phyloP scores from a whole-genome alignment of 345 rosid genomes.

The Linum tenue region DNA sequence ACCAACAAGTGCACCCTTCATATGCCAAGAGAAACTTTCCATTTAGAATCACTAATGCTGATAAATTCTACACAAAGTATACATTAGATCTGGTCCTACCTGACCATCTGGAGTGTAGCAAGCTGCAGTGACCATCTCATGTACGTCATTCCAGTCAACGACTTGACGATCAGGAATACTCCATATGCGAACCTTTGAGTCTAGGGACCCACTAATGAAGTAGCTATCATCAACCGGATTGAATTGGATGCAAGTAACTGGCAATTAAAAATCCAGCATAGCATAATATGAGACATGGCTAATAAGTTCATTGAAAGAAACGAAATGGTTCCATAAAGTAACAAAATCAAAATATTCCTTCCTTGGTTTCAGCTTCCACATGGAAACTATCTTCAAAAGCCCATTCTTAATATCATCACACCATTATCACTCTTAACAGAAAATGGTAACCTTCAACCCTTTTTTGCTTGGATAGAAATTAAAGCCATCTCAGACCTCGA shows the following conservation, averaged over 20 bases:
- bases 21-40: conserved; percentile 16
- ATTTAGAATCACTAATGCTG: conserved; percentile 10
- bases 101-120: conserved; percentile 97
- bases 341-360: not conserved
- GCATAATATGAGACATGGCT: conserved; percentile 12
- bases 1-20: conserved; percentile 90
- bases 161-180: conserved; percentile 91
- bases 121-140: conserved; percentile 98
- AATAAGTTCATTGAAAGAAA: not conserved
- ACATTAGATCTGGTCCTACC: conserved; percentile 30
- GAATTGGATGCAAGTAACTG: conserved; percentile 99
- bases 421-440: not conserved
- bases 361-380: not conserved
- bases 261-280: conserved; percentile 18
- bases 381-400: no score
- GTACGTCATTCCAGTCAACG: conserved; percentile 92
- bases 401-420: not conserved
- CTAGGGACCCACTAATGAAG: conserved; percentile 96
- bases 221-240: conserved; percentile 93
- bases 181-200: conserved; percentile 96
- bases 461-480: not conserved
- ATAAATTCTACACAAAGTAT: not conserved
- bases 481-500: not conserved
- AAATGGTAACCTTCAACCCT: not conserved
- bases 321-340: not conserved